Conservation (phyloP, 345 rosid genomes). For the Boechera retrofracta region DNA sequence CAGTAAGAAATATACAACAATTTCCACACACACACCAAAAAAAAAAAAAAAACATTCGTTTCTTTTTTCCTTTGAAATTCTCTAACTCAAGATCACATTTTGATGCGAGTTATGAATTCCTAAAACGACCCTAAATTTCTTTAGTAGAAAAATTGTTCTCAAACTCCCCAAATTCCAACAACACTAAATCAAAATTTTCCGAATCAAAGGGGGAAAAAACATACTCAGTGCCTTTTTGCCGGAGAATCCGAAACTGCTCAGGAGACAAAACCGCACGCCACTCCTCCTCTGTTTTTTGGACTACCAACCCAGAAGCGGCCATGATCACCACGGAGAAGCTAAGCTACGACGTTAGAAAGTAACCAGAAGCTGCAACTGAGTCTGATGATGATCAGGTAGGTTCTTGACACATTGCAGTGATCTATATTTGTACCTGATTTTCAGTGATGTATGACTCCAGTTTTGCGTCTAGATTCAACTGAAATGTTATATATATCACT, state of each 20-base stretch:
- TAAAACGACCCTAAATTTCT: no score
- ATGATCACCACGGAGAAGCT: conserved; percentile 44
- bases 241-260: conserved; percentile 72
- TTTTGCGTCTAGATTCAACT: not conserved
- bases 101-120: no score
- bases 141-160: no score
- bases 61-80: no score
- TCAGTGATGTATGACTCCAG: not conserved
- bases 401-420: not conserved
- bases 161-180: no score
- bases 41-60: no score
- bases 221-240: conserved; percentile 85
- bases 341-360: no score
- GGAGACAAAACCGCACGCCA: conserved; percentile 84
- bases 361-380: not conserved
- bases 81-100: no score
- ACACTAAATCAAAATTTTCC: no score
- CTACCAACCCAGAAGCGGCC: conserved; percentile 57
- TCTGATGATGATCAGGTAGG: not conserved
- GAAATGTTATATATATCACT: not conserved
- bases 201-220: conserved; percentile 4
- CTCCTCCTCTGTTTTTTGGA: conserved; percentile 74
- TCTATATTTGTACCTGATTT: not conserved
- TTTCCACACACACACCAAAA: no score
- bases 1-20: no score